These are phyloP conservation scores for Geoglossum cookeanum DNA, from an alignment of 2,329 filamentous ascomycete species.

Conservation along the genomic window DNA sequence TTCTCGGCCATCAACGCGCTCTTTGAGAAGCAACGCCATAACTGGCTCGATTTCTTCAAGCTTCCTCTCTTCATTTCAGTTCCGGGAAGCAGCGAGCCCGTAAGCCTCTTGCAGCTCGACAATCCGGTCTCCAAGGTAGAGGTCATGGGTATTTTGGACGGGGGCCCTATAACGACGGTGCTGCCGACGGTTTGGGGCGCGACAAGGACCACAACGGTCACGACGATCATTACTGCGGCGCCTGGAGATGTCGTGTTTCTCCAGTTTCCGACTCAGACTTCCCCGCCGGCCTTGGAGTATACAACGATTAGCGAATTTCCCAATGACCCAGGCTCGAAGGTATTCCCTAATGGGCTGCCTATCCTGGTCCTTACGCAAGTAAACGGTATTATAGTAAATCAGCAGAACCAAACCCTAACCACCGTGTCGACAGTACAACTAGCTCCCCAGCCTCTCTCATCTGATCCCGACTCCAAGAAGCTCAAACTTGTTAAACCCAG, in stretches of 20 bases:
- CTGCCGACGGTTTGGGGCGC: slow-evolving; percentile 2
- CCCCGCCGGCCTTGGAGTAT: not conserved
- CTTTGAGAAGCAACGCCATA: not conserved
- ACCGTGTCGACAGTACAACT: slow-evolving; percentile 4
- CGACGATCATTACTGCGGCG: slow-evolving; percentile 3
- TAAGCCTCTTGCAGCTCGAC: not conserved
- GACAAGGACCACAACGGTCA: slow-evolving; percentile 6
- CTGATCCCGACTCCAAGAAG: not conserved
- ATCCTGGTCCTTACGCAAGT: slow-evolving; percentile 6
- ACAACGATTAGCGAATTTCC: not conserved
- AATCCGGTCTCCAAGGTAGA: not conserved
- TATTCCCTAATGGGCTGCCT: slow-evolving; percentile 3
- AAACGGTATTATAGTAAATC: slow-evolving; percentile 4
- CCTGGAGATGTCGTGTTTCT: slow-evolving; percentile 1
- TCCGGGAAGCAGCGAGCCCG: not conserved
- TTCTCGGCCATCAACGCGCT: not conserved
- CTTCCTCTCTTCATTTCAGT: not conserved
- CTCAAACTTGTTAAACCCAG: not conserved
- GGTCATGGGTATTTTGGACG: not conserved
- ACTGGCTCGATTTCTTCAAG: not conserved
- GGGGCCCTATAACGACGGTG: not conserved
- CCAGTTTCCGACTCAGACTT: slow-evolving; percentile 1
- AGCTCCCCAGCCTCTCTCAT: not conserved
- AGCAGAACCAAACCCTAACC: not conserved
- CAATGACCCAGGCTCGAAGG: not conserved